Evolutionary conservation across 345 rosid genomes (phyloP).

Genomic region (Linum lewisii): DNA sequence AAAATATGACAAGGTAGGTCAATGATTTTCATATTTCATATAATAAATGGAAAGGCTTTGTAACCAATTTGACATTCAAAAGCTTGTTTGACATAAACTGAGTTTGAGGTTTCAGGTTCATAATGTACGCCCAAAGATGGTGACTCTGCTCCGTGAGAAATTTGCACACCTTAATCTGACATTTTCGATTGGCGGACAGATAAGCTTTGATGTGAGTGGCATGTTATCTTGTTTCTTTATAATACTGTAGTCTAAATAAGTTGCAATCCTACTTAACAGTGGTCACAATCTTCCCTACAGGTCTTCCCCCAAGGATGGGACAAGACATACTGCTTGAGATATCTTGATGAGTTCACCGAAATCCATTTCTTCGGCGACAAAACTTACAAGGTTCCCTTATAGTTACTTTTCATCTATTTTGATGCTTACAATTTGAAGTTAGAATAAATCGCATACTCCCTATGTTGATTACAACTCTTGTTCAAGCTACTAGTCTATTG

Average conservation of each 20-base stretch:
- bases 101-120: constrained; percentile 53
- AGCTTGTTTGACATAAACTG: background rate
- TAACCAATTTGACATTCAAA: background rate
- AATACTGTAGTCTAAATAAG: background rate
- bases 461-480: no score
- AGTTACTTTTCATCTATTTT: background rate
- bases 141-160: constrained; percentile 71
- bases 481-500: no score
- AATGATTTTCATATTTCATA: background rate
- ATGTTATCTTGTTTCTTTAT: constrained; percentile 5
- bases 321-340: constrained; percentile 92
- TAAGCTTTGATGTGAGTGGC: constrained; percentile 85
- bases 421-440: no score
- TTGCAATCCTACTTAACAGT: background rate
- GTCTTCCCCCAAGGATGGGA: constrained; percentile 98
- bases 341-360: constrained; percentile 63
- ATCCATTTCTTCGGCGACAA: constrained; percentile 99
- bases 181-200: constrained; percentile 95
- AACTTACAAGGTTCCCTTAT: constrained; percentile 62
- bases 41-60: no score
- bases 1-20: constrained; percentile 79
- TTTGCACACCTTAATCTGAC: constrained; percentile 87
- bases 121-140: constrained; percentile 76
- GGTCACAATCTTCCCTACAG: constrained; percentile 28
- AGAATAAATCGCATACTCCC: no score